phyloP scores from a whole-genome alignment of 2,329 filamentous ascomycete species.

The Fusarium falciforme region DNA sequence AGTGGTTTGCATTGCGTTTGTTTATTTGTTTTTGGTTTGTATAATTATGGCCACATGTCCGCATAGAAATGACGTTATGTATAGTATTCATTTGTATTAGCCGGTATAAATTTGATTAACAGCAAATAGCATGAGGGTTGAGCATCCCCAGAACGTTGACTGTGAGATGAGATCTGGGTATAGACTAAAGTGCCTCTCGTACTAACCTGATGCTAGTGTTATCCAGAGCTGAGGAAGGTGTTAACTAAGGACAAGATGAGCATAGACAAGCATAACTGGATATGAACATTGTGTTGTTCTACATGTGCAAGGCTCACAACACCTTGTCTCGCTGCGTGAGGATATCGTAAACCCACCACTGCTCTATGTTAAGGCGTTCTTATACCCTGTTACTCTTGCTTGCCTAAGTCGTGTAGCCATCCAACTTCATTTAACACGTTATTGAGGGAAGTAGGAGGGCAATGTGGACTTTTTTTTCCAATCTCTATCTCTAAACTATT shows the following conservation, averaged over 20 bases:
- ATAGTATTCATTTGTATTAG: background rate
- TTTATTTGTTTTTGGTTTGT: constrained; percentile 14
- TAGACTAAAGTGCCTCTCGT: background rate
- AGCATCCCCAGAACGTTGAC: background rate
- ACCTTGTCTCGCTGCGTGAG: background rate
- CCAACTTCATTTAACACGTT: background rate
- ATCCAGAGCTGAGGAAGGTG: background rate
- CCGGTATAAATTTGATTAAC: background rate
- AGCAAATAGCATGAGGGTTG: background rate
- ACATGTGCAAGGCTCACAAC: background rate
- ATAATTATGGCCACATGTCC: constrained; percentile 15
- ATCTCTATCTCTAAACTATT: background rate
- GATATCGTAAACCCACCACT: background rate
- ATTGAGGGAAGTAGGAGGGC: background rate
- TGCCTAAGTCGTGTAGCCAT: background rate
- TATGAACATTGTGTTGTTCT: background rate
- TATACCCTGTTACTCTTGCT: background rate
- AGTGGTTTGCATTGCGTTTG: constrained; percentile 2
- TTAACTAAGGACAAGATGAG: background rate
- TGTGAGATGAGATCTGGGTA: background rate
- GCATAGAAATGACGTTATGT: constrained; percentile 1
- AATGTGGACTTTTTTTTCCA: background rate
- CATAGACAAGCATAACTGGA: background rate
- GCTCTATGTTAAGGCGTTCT: background rate
- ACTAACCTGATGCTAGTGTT: background rate